Conservation (phyloP, 305 asterid genomes). For the Solanum aculeatissimum region DNA sequence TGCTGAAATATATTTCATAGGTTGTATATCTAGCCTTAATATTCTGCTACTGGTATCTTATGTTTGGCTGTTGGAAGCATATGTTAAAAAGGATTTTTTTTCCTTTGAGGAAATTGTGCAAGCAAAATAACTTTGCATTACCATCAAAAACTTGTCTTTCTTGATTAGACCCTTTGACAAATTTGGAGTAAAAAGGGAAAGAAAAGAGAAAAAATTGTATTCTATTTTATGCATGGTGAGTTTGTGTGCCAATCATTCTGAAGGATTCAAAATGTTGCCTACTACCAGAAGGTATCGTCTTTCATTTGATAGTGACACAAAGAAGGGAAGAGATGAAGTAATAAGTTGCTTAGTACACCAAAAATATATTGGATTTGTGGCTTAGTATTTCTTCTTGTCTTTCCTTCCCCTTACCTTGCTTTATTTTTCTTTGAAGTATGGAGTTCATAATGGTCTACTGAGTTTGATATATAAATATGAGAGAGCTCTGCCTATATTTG, state of each 20-base stretch:
- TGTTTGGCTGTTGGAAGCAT: neutral
- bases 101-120: neutral
- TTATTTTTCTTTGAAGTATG: neutral
- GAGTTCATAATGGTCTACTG: neutral
- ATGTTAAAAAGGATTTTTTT: neutral
- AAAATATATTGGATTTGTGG: neutral
- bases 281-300: neutral
- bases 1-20: neutral
- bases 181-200: neutral
- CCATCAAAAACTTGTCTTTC: neutral
- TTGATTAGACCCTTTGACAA: neutral
- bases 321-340: neutral
- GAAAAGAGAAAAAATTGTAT: neutral
- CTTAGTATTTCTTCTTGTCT: neutral
- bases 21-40: neutral
- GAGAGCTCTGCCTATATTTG: neutral
- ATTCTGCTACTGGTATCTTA: neutral
- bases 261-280: neutral
- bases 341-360: neutral
- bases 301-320: neutral
- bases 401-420: neutral
- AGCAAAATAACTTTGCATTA: neutral
- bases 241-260: neutral
- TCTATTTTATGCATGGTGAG: neutral
- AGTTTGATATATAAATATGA: neutral